Evolutionary conservation across 352 stramenopile genomes (phyloP), one percentile per base, ranked within the genome.

Genomic region (Phytophthora boehmeriae): DNA sequence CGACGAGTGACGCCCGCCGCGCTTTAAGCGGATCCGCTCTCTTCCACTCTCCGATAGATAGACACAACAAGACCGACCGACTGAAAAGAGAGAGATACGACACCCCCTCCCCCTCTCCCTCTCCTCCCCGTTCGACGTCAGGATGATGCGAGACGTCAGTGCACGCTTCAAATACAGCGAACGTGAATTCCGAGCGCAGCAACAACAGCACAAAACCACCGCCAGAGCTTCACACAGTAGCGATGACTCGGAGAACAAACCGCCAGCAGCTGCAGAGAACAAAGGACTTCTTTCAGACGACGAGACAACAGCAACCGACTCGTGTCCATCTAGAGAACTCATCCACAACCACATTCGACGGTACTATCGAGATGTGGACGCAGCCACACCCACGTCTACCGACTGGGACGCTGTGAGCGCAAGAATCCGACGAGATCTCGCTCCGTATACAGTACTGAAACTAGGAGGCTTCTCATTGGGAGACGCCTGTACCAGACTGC

Each of bases 391-490:
- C 6, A 44, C 47, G 19, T 46, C 64, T 20, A 66, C 60, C 6
- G 70, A 73, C 46, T 79, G 75, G 54, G 60, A 66, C 11, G 45
- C 63, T 11, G 73, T 86, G 20, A 74, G 73, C n/a, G 54, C 75
- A n/a, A 75, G 77, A 19, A 78, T 91, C 43, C 73, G 65, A 9
- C 65, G 66, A 36, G 83, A 92, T 46, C 46, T 92, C 32, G 67
- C 77, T 17, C 80, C 78, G 1, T 92, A 83, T 57, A 71, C 75
- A 14, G 65, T 88, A 19, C 70, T 94, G 32, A 94, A 93, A 57
- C 79, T 94, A 1, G 80, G 83, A n/a, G 82, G 83, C 35, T 92
- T 93, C 44, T 89, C 84, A 35, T 63, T 95, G 20, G 86, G 86
- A 23, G 85, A 93, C 61, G 62, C 76, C 19, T 78, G 74, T 38